phyloP scores from a whole-genome alignment of 106 monocot genomes.

The Dendrobium chrysotoxum region DNA sequence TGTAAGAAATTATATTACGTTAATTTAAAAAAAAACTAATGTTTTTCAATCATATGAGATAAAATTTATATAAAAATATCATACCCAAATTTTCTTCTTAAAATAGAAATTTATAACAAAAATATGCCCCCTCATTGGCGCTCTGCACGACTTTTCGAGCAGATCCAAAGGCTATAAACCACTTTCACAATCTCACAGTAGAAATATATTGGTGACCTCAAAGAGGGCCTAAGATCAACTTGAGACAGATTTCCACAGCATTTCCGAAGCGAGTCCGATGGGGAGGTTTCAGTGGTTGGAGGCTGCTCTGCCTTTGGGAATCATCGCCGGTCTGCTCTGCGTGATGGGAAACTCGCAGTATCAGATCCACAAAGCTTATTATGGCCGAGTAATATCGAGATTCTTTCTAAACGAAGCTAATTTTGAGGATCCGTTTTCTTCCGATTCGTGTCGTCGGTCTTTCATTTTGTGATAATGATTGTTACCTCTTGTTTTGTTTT shows the following conservation, averaged over 20 bases:
- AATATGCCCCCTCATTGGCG: no score
- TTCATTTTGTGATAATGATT: not conserved
- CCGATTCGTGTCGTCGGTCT: not conserved
- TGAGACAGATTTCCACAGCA: not conserved
- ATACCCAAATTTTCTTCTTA: no score
- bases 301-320: conserved; percentile 88
- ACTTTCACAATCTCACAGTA: no score
- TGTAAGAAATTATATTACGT: no score
- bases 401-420: not conserved
- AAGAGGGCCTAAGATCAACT: no score
- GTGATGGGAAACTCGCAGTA: conserved; percentile 97
- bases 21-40: no score
- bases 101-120: no score
- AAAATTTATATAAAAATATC: no score
- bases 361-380: conserved; percentile 83
- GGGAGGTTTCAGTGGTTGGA: conserved; percentile 39
- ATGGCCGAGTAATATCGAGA: conserved; percentile 54
- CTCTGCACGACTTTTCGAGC: no score
- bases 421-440: conserved; percentile 7
- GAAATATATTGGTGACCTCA: no score
- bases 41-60: no score
- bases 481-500: conserved; percentile 3
- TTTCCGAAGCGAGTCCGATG: conserved; percentile 2
- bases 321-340: conserved; percentile 92
- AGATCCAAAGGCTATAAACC: no score